Conservation (phyloP, 2,329 filamentous ascomycete genomes). For the Talaromyces piceae region DNA sequence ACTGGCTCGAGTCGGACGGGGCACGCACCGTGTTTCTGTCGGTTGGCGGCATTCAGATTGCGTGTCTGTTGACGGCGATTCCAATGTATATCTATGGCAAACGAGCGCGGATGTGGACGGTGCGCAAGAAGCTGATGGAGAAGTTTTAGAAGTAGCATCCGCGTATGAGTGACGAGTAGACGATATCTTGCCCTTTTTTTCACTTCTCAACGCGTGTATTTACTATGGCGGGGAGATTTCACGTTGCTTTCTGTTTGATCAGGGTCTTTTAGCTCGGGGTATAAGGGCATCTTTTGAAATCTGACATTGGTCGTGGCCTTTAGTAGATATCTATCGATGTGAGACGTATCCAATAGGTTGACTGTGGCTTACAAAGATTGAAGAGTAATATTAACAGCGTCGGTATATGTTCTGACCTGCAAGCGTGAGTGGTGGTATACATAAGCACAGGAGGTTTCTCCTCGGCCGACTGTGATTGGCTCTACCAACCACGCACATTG, state of each 20-base stretch:
- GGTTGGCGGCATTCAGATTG: slow-evolving; percentile 78
- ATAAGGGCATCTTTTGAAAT: too few relatives aligned
- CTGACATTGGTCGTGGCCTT: too few relatives aligned
- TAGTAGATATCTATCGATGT: too few relatives aligned
- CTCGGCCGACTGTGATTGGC: too few relatives aligned
- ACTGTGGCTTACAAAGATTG: too few relatives aligned
- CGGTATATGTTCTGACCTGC: too few relatives aligned
- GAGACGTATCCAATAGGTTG: too few relatives aligned
- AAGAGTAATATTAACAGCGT: too few relatives aligned
- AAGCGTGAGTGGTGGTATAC: background rate
- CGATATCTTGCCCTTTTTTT: background rate
- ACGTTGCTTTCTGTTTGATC: background rate
- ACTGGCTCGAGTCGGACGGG: slow-evolving; percentile 71
- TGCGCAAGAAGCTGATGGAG: slow-evolving; percentile 78
- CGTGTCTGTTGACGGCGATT: slow-evolving; percentile 64
- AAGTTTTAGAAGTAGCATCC: slow-evolving; percentile 48
- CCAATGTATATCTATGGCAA: slow-evolving; percentile 96
- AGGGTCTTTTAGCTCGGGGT: too few relatives aligned
- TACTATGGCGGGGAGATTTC: background rate
- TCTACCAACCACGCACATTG: too few relatives aligned
- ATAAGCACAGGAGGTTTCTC: background rate
- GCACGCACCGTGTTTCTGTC: slow-evolving; percentile 71
- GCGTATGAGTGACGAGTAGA: background rate
- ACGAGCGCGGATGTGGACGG: slow-evolving; percentile 87
- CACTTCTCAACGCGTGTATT: background rate